A percentile compares a stretch with the other conserved stretches of the same genome.
These are phyloP conservation scores for Agarophyton chilense DNA, from an alignment of 23 red algal genomes.

Conservation along the genomic window DNA sequence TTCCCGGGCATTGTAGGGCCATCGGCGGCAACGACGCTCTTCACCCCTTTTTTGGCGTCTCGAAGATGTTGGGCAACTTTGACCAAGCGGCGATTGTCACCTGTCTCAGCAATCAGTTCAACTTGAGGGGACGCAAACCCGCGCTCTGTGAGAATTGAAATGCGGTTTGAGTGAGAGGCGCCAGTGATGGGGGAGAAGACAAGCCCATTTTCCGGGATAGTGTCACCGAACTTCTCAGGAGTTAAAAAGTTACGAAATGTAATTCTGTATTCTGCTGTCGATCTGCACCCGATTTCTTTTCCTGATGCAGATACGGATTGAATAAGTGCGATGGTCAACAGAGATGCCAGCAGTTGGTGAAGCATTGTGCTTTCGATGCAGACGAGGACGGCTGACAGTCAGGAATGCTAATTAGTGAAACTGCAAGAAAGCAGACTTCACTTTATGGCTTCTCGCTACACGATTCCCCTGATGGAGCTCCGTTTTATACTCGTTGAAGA, in stretches of 20 bases:
- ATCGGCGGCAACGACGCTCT: background rate
- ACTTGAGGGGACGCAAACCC: constrained; percentile 36
- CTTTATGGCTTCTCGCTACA: background rate
- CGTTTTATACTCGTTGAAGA: background rate
- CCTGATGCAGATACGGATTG: background rate
- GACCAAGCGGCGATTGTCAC: constrained; percentile 12
- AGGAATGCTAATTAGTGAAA: background rate
- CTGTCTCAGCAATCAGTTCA: constrained; percentile 46
- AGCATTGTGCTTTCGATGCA: background rate
- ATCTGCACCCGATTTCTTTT: background rate
- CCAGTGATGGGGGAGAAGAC: constrained; percentile 40
- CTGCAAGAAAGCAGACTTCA: background rate
- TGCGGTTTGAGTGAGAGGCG: constrained; percentile 30
- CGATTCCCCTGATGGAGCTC: background rate
- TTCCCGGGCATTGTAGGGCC: constrained; percentile 32
- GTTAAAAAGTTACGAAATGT: constrained; percentile 40
- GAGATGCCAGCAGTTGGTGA: too few species aligned
- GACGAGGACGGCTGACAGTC: background rate
- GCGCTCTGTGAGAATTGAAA: constrained; percentile 50
- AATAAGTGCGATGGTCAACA: background rate
- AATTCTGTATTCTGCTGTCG: background rate
- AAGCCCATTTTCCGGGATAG: constrained; percentile 13
- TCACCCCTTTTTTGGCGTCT: background rate
- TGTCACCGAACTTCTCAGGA: background rate
- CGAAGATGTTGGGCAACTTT: background rate